Evolutionary conservation across 139 green algal species (phyloP).

Genomic region (Chlamydomonas eustigma): DNA sequence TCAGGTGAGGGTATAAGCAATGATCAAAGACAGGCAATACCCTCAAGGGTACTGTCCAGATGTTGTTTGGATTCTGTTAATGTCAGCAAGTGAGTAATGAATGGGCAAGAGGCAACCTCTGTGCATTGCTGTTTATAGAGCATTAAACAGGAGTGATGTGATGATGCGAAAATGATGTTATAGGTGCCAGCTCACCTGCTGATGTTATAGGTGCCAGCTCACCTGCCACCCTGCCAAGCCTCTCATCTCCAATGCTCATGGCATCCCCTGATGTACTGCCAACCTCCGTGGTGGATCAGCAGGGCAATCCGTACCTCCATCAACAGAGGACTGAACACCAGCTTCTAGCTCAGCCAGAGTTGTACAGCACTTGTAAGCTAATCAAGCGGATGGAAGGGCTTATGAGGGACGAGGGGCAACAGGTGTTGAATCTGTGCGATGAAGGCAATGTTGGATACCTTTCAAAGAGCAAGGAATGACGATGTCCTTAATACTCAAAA

Average conservation of each 20-base stretch:
- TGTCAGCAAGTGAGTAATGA: no score
- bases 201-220: neutral
- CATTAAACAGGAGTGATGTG: no score
- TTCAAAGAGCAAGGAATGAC: no score
- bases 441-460: no score
- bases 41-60: no score
- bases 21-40: no score
- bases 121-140: no score
- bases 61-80: no score
- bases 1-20: neutral
- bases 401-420: slow-evolving; percentile 1
- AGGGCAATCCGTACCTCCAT: neutral
- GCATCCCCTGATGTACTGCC: neutral
- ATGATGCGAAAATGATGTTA: no score
- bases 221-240: neutral
- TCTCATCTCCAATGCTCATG: neutral
- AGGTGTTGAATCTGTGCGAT: no score
- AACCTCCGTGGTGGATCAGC: neutral
- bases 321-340: neutral
- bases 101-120: no score
- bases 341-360: neutral
- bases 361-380: neutral
- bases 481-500: no score
- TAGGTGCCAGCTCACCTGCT: neutral
- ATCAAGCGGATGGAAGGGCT: neutral